Conservation (phyloP, 345 rosid genomes). For the Populus tremula region DNA sequence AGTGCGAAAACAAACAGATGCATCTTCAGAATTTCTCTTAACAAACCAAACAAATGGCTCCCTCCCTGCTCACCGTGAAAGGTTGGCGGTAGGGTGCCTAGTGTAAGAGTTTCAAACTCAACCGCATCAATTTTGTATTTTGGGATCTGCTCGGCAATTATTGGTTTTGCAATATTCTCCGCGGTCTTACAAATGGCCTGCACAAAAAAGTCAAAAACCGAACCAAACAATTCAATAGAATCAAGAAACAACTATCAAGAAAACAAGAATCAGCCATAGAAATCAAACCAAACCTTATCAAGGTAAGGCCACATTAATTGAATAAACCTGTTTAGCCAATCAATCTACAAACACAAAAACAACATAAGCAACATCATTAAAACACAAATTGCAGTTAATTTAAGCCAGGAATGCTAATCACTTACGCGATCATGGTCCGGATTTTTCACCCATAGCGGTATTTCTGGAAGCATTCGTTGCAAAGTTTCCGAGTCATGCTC, state of each 20-base stretch:
- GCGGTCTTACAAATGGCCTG: constrained; percentile 90
- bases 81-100: constrained; percentile 88
- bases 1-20: background rate
- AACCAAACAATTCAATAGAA: constrained; percentile 13
- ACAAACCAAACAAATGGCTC: background rate
- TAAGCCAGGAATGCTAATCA: background rate
- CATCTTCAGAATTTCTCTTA: background rate
- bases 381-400: background rate
- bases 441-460: constrained; percentile 90
- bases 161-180: constrained; percentile 64
- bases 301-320: constrained; percentile 90
- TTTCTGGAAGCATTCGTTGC: constrained; percentile 86
- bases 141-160: constrained; percentile 89
- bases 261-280: constrained; percentile 1
- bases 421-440: constrained; percentile 93
- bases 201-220: background rate
- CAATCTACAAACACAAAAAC: constrained; percentile 49
- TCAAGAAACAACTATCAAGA: background rate
- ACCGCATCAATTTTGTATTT: constrained; percentile 89
- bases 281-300: constrained; percentile 78
- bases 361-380: background rate
- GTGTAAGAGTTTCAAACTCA: constrained; percentile 75
- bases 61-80: constrained; percentile 58
- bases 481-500: constrained; percentile 73
- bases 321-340: constrained; percentile 84